Percentiles rank a stretch among this genome's conserved stretches.
phyloP scores from a whole-genome alignment of 306 rosid species.

The Rosa chinensis region DNA sequence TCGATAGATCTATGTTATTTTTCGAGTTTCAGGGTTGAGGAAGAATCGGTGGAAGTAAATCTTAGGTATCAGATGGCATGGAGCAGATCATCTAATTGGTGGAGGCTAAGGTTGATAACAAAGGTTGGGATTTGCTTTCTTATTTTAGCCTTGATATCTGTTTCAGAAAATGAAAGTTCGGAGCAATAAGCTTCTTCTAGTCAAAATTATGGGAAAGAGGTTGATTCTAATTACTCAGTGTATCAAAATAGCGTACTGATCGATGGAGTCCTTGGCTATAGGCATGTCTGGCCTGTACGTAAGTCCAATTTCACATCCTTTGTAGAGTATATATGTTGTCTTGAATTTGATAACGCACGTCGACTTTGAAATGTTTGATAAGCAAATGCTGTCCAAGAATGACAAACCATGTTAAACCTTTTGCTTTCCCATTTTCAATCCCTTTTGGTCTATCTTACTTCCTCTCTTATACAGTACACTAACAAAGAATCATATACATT shows the following conservation, averaged over 20 bases:
- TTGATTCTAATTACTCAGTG: conserved; percentile 17
- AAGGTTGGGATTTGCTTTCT: conserved; percentile 23
- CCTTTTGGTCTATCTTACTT: too few relatives aligned
- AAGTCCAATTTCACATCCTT: conserved; percentile 1
- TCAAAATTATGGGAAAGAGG: conserved; percentile 13
- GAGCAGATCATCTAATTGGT: conserved; percentile 17
- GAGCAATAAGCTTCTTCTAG: conserved; percentile 24
- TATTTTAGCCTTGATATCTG: conserved; percentile 29
- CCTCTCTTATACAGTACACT: too few relatives aligned
- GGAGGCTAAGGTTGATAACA: conserved; percentile 26
- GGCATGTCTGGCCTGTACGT: conserved; percentile 62
- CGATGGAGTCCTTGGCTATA: conserved; percentile 27
- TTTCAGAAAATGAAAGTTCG: conserved; percentile 38
- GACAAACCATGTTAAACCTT: neutral
- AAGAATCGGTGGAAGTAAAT: neutral
- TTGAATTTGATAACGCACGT: too few relatives aligned
- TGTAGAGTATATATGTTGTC: neutral
- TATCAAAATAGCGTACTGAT: conserved; percentile 34
- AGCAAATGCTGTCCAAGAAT: conserved; percentile 1
- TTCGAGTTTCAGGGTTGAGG: conserved; percentile 1
- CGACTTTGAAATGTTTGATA: neutral
- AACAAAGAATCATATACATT: too few relatives aligned
- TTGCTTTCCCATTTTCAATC: neutral
- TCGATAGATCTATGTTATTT: neutral
- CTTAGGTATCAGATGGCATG: neutral